Percentiles rank a stretch among this genome's conserved stretches.
phyloP scores from a whole-genome alignment of 768 basidiomycete species.

The Naganishia kalamii region DNA sequence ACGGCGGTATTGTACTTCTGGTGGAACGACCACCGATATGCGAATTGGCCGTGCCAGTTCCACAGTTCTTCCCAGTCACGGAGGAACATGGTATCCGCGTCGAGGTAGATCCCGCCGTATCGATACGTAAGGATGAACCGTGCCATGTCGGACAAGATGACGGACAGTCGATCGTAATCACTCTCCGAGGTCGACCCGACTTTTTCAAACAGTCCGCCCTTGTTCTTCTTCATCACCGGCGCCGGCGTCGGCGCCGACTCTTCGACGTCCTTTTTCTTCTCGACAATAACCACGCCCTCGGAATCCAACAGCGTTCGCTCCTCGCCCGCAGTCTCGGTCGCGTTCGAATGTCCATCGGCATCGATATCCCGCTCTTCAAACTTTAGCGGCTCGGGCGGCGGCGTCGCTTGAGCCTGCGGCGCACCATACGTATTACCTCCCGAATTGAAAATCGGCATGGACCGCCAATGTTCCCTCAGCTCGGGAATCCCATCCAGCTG shows the following conservation, averaged over 20 bases:
- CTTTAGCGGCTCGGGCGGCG: conserved; percentile 26
- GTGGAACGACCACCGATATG: conserved; percentile 89
- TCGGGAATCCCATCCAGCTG: conserved; percentile 88
- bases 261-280: conserved; percentile 48
- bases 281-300: conserved; percentile 21
- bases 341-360: conserved; percentile 21
- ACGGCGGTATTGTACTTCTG: conserved; percentile 96
- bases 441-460: conserved; percentile 71
- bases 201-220: conserved; percentile 64
- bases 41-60: conserved; percentile 94
- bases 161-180: conserved; percentile 83
- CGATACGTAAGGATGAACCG: conserved; percentile 95
- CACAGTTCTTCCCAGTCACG: conserved; percentile 98
- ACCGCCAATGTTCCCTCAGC: conserved; percentile 82
- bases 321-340: conserved; percentile 1
- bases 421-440: conserved; percentile 43
- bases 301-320: conserved; percentile 13
- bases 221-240: conserved; percentile 35
- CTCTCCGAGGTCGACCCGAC: conserved; percentile 80
- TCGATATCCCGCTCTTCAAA: conserved; percentile 30
- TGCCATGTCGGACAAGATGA: conserved; percentile 93
- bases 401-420: conserved; percentile 26
- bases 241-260: conserved; percentile 12
- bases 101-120: conserved; percentile 92
- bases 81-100: conserved; percentile 90